Base-by-base conservation (phyloP, 495 filamentous ascomycete genomes). In the Penicillium silybi region DNA sequence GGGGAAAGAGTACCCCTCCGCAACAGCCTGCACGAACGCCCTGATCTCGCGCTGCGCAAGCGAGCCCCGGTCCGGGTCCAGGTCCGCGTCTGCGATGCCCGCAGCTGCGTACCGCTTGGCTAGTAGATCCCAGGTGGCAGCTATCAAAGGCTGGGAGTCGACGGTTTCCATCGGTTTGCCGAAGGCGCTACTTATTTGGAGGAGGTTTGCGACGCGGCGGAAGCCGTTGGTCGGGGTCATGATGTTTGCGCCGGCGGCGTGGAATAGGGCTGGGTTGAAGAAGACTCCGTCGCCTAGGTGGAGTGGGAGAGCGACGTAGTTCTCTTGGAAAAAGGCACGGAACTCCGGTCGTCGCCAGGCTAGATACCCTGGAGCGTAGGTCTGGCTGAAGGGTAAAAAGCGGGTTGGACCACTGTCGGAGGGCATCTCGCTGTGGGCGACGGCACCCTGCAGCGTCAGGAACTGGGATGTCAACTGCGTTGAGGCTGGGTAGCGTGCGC, bases 101-200 rank as follows among this genome's bases (percentile, higher is more conserved):
- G 70, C 74, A 16, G 69, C 70, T 2, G 19, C 43, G 54, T 64
- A 76, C 56, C 62, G 60, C 22, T 50, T 43, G 11, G 41, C 40
- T 46, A 82, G 34, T 15, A 48, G 37, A 10, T 69, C 70, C 74
- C 75, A 83, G 16, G 61, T 68, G 10, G 18, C 29, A 25, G 70
- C 65, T 13, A 82, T 59, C 26, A 82, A 50, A 15, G 70, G 67
- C 39, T 72, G 27, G 4, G 65, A 66, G 58, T 82, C 77, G 3
- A 83, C 63, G 2, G 38, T 69, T 59, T 83, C 80, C 80, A 83
- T 83, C 10, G 77, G 66, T 51, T 80, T 80, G n/a, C 79, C 80
- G 62, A 84, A 71, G 7, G 78, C 78, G 52, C 68, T 71, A 42
- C 75, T 78, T 26, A 82, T 67, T 61, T 82, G 80, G 52, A 82